phyloP scores from a whole-genome alignment of 352 stramenopile species.

The Globisporangium nodosum region DNA sequence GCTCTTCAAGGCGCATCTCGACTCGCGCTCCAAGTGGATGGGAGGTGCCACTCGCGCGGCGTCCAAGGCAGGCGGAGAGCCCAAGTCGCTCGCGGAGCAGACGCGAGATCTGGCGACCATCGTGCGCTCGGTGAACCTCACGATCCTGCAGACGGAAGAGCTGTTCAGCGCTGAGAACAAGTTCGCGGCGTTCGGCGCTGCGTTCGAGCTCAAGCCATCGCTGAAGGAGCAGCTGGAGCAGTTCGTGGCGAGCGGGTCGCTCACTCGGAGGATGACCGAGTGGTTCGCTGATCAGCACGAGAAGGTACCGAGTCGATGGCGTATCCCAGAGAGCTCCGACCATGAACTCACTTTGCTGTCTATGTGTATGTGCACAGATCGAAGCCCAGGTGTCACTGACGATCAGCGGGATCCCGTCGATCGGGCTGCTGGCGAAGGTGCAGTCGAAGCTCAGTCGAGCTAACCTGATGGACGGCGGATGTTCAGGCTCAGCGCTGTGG shows the following conservation, averaged over 20 bases:
- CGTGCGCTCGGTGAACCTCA: conserved; percentile 53
- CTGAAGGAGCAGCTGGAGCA: conserved; percentile 23
- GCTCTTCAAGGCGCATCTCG: conserved; percentile 42
- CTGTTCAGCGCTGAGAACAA: conserved; percentile 35
- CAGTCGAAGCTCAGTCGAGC: conserved; percentile 48
- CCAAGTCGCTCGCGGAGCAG: conserved; percentile 12
- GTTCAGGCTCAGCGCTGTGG: conserved; percentile 35
- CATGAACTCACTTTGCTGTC: not conserved
- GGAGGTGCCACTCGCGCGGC: not conserved
- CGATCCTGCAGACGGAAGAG: conserved; percentile 43
- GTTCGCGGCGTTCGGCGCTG: conserved; percentile 19
- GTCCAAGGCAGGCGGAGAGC: conserved; percentile 4
- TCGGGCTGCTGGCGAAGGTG: conserved; percentile 46
- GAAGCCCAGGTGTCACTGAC: conserved; percentile 28
- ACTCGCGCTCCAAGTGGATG: conserved; percentile 55
- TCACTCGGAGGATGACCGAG: conserved; percentile 20
- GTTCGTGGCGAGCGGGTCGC: conserved; percentile 27
- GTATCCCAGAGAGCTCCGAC: not conserved
- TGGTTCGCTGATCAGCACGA: conserved; percentile 33
- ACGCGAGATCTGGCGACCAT: conserved; percentile 42
- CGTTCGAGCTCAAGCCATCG: conserved; percentile 16
- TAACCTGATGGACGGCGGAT: conserved; percentile 29
- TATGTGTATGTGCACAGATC: conserved; percentile 22
- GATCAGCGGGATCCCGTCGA: conserved; percentile 53
- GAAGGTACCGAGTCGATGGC: conserved; percentile 23